Percentiles rank a stretch among this genome's conserved stretches.
Evolutionary conservation across 306 rosid species (phyloP).

Genomic region (Vachellia collinsii): DNA sequence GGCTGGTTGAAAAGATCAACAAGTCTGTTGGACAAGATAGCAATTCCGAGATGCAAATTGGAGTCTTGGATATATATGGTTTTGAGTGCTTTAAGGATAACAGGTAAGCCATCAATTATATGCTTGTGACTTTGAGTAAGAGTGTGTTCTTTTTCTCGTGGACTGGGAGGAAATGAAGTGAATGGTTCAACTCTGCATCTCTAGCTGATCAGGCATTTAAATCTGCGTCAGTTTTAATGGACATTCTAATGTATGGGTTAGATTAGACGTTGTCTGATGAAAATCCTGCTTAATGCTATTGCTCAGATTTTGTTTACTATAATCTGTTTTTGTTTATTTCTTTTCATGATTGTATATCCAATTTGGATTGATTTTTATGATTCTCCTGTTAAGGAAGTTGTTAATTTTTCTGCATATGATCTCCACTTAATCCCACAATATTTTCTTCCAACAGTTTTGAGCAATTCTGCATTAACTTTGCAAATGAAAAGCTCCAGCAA

Average conservation of each 20-base stretch:
- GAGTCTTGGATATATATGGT: slow-evolving; percentile 96
- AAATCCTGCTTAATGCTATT: slow-evolving; percentile 2
- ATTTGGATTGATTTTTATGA: slow-evolving; percentile 18
- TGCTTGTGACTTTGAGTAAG: slow-evolving; percentile 17
- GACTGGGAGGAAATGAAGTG: slow-evolving; percentile 17
- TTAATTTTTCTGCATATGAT: slow-evolving; percentile 11
- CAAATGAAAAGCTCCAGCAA: slow-evolving; percentile 98
- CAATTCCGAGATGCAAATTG: slow-evolving; percentile 79
- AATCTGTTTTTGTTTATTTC: not conserved
- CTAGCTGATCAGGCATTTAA: slow-evolving; percentile 16
- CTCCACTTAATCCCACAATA: slow-evolving; percentile 29
- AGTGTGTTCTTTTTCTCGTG: not conserved
- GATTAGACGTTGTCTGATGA: not conserved
- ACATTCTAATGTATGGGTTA: not conserved
- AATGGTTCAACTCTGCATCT: slow-evolving; percentile 7
- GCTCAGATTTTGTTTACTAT: slow-evolving; percentile 3
- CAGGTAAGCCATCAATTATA: slow-evolving; percentile 57
- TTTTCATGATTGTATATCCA: not conserved
- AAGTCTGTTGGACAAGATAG: slow-evolving; percentile 89
- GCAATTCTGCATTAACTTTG: slow-evolving; percentile 99
- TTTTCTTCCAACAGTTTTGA: slow-evolving; percentile 72
- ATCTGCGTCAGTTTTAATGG: not conserved
- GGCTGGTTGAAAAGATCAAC: slow-evolving; percentile 97
- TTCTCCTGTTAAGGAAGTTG: slow-evolving; percentile 22
- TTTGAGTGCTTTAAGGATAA: slow-evolving; percentile 98